Base-by-base conservation (phyloP, 2,329 filamentous ascomycete species). In the Colletotrichum graminicola region DNA sequence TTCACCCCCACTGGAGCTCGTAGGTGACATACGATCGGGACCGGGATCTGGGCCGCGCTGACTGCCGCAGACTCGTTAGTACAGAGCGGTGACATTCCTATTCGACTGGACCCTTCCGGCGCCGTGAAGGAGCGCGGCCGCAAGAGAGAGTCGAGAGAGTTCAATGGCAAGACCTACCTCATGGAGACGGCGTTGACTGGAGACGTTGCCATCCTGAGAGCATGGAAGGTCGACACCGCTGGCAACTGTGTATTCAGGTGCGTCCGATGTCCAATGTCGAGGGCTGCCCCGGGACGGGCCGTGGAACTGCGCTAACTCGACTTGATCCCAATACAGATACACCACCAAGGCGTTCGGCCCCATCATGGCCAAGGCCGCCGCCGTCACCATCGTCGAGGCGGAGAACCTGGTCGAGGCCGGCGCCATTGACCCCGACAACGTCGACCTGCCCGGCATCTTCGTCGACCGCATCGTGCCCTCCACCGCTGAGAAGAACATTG, bases 381-480 rank as follows among this genome's bases (percentile, higher is more conserved):
- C 87, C 59, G 77, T 93, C 49, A 92, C 93, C 34, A 95, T 97
- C 51, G 93, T 96, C 47, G 94, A 97, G 79, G 94, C 94, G 1
- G 94, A 97, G 77, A 87, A 95, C 73, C 94, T 97, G 71, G 94
- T 97, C 63, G 89, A 92, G 2, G 81, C 90, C 1, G 94, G 94
- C 32, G 88, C 89, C 2, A 91, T 97, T 49, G 87, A 91, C 64
- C 90, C 94, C 3, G 91, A 93, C 72, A 88, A 91, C 54, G 90
- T 97, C 6, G 91, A 96, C 77, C 85, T 97, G 4, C 93, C 93
- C 0, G 93, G 94, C 12, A 94, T 97, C 75, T 96, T 91, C 78
- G 91, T 97, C 77, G 92, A 95, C 78, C 88, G 93, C 57, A 92
- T 97, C 65, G 91, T 97, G 1, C 92, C 91, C 23, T 90, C 92